Percentiles rank a stretch among this genome's conserved stretches.
Evolutionary conservation across 495 filamentous ascomycete species (phyloP).

Genomic region (Hamigera avellanea): DNA sequence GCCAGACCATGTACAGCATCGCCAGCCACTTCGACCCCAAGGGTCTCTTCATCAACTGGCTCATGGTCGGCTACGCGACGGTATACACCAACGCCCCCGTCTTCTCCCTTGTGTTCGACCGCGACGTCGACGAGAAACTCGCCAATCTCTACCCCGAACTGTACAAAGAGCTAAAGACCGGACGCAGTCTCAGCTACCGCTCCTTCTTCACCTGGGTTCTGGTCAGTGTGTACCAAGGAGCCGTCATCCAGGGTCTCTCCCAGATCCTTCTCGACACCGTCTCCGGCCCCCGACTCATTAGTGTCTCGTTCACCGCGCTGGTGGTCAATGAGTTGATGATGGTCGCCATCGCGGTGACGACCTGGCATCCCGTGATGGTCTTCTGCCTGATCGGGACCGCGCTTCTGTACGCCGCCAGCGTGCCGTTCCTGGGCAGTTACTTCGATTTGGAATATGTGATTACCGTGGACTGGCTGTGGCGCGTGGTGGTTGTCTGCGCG

Average conservation of each 20-base stretch:
- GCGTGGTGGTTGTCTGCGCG: constrained; percentile 64
- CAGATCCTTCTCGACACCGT: constrained; percentile 74
- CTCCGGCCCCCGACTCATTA: constrained; percentile 61
- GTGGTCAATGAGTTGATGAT: constrained; percentile 93
- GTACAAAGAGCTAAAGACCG: constrained; percentile 87
- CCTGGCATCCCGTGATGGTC: constrained; percentile 95
- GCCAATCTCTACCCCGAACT: constrained; percentile 95
- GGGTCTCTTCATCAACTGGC: constrained; percentile 92
- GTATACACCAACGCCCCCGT: constrained; percentile 93
- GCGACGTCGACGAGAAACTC: constrained; percentile 84
- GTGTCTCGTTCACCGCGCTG: constrained; percentile 83
- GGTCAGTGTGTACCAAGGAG: constrained; percentile 88
- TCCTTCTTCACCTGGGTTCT: constrained; percentile 98
- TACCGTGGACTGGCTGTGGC: constrained; percentile 77
- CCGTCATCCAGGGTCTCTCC: constrained; percentile 83
- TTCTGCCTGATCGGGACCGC: constrained; percentile 71
- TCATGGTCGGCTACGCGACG: constrained; percentile 93
- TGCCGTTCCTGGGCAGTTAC: constrained; percentile 83
- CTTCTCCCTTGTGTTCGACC: constrained; percentile 90
- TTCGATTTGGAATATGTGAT: constrained; percentile 78
- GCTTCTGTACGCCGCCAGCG: constrained; percentile 61
- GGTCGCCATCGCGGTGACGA: constrained; percentile 92
- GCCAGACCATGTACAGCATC: constrained; percentile 95
- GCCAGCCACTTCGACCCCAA: constrained; percentile 84
- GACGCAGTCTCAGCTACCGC: constrained; percentile 73